Conservation (phyloP, 2,329 filamentous ascomycete species). For the Ceratocystis diversiconidia region DNA sequence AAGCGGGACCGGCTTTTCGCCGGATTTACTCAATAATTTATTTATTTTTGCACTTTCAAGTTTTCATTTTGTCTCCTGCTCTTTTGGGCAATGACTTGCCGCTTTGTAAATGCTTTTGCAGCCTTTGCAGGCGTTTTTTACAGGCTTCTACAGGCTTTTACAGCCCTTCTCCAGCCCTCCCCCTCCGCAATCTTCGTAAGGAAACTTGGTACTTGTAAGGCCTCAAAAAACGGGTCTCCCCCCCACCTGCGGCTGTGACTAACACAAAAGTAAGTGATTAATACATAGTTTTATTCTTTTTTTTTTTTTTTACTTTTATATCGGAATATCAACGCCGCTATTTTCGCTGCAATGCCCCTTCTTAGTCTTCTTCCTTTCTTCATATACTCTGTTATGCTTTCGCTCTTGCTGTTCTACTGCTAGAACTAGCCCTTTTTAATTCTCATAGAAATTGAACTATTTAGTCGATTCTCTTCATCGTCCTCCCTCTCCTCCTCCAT, state of each 20-base stretch:
- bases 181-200: no score
- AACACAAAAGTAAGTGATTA: constrained; percentile 6
- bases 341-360: background rate
- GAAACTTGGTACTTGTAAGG: no score
- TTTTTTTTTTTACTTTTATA: background rate
- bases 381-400: background rate
- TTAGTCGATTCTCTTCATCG: no score
- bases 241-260: constrained; percentile 13
- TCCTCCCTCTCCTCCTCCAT: background rate
- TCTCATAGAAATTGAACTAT: background rate
- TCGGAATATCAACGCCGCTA: constrained; percentile 17
- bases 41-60: background rate
- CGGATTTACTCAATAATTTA: background rate
- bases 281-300: background rate
- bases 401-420: background rate
- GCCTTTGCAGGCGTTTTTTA: background rate
- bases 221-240: background rate
- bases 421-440: constrained; percentile 1
- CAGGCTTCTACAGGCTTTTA: background rate
- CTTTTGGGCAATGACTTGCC: background rate
- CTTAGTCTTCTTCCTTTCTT: background rate
- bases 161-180: background rate
- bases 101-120: no score
- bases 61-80: background rate
- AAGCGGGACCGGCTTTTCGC: background rate